Base-by-base conservation (phyloP, 768 basidiomycete species). In the Grammothele lineata region DNA sequence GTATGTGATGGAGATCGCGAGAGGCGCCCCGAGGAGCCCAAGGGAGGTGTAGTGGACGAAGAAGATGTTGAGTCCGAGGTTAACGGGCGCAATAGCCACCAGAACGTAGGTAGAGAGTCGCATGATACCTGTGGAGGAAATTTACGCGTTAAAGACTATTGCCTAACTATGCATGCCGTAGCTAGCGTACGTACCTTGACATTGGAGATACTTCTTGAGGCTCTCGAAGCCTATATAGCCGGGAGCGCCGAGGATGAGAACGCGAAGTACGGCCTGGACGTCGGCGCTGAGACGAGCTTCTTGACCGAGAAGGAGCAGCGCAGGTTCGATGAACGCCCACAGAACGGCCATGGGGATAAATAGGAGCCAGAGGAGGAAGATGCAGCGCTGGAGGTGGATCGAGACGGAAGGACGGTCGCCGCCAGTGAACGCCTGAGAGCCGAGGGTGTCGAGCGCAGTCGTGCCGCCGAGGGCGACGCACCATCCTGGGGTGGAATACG, bases 201-300 rank as follows among this genome's bases (percentile, higher is more conserved):
- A 87, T 58, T 87, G 87, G 21, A 89, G 62, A 62, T 87, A 89
- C 63, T 85, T 88, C 62, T 88, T 88, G 55, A 87, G 67, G 47
- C 78, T 81, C 61, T 89, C 85, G 47, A 87, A 87, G 2, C 77
- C 84, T 55, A 87, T 78, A 57, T 86, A 87, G 2, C 77, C 86
- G 0, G 87, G 87, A 0, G 80, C 83, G 1, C 78, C 84, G 33
- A 81, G 36, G 37, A 81, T 71, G 38, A 88, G 66, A 24, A 87
- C 62, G 7, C 86, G 78, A 55, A 89, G 66, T 58, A 85, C 87
- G 12, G 58, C 54, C 57, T 88, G 81, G 0, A 85, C 83, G 52
- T 83, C 78, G 37, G 63, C 64, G 51, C 80, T 78, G 33, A 89
- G 75, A 9, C 60, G 61, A 15, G 55, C 66, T 4, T 81, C 74